Conservation (phyloP, 192 early-diverging fungal genomes). For the Glomus cerebriforme region DNA sequence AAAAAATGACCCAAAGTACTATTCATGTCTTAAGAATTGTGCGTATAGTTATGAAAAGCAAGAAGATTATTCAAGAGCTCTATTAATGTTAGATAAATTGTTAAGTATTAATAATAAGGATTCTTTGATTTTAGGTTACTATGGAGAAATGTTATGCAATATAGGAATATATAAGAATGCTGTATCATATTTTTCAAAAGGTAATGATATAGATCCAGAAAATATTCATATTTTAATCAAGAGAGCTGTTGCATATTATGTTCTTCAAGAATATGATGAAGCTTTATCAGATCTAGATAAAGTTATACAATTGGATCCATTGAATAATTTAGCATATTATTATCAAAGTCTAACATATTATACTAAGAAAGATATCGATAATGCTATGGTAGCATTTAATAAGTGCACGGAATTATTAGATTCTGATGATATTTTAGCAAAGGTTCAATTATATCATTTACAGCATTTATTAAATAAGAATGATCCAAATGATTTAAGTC, state of each 20-base stretch:
- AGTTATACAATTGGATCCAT: not conserved
- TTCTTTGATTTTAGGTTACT: not conserved
- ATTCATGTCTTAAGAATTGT: not conserved
- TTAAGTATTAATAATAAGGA: not conserved
- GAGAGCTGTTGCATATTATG: not conserved
- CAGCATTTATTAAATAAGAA: not conserved
- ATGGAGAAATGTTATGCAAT: not conserved
- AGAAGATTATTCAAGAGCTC: not conserved
- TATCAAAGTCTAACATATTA: not conserved
- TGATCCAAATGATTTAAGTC: not conserved
- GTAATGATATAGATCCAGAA: not conserved
- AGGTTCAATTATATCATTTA: not conserved
- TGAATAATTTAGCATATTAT: not conserved
- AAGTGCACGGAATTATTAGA: not conserved
- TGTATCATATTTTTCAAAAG: not conserved
- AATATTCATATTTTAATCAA: not conserved
- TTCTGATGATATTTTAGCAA: not conserved
- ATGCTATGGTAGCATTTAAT: not conserved
- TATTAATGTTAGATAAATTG: not conserved
- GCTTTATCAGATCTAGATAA: not conserved
- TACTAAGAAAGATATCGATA: not conserved
- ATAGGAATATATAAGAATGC: not conserved
- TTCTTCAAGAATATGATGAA: not conserved
- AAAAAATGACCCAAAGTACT: not conserved
- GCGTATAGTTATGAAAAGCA: not conserved